Evolutionary conservation across 1,284 basidiomycete species (phyloP).

Genomic region (Pisolithus thermaeus): DNA sequence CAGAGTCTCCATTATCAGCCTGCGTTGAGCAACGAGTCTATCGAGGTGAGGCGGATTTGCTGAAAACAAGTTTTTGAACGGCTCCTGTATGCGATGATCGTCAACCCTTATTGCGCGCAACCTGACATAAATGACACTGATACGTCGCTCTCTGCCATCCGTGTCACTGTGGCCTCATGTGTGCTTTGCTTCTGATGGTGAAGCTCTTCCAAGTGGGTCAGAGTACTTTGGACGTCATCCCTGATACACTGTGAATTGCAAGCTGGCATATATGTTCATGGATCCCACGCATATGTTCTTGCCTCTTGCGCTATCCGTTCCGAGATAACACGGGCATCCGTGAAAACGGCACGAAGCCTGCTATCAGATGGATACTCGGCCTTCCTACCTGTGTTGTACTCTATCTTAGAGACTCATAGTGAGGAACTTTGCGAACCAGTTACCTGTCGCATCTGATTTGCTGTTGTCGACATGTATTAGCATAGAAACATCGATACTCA

Average conservation of each 20-base stretch:
- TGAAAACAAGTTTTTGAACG: slow-evolving; percentile 26
- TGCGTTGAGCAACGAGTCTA: slow-evolving; percentile 32
- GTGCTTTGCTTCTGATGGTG: slow-evolving; percentile 14
- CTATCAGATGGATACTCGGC: slow-evolving; percentile 20
- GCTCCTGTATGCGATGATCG: slow-evolving; percentile 26
- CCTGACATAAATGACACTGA: background rate
- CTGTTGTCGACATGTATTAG: too few species aligned
- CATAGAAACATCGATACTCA: too few species aligned
- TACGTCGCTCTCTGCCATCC: slow-evolving; percentile 18
- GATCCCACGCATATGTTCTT: slow-evolving; percentile 22
- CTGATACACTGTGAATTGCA: slow-evolving; percentile 12
- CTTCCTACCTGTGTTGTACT: slow-evolving; percentile 8
- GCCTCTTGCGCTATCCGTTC: slow-evolving; percentile 16
- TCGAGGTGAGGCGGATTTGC: slow-evolving; percentile 30
- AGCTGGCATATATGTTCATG: background rate
- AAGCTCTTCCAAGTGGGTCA: slow-evolving; percentile 20
- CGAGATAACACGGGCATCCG: slow-evolving; percentile 11
- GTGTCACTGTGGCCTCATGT: slow-evolving; percentile 7
- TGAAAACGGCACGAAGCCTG: slow-evolving; percentile 16
- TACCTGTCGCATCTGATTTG: too few species aligned
- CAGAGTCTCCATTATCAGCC: slow-evolving; percentile 30
- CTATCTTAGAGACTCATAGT: background rate
- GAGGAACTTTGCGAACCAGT: background rate
- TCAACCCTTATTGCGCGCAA: background rate
- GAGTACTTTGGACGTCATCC: slow-evolving; percentile 15